Evolutionary conservation across 73 alveolate species (phyloP).

Genomic region (Durusdinium trenchii): DNA sequence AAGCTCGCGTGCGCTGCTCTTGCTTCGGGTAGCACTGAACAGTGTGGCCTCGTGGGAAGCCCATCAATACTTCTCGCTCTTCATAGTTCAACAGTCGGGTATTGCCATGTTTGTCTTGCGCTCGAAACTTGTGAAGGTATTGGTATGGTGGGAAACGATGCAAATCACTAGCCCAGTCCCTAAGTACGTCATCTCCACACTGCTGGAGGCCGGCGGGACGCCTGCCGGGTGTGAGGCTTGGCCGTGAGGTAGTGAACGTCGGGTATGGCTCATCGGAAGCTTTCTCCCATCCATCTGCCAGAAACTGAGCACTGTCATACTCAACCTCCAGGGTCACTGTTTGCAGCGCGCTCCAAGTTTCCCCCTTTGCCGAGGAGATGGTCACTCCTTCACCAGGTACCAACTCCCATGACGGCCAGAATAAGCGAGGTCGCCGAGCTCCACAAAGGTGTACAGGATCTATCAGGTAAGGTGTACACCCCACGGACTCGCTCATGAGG

Average conservation of each 20-base stretch:
- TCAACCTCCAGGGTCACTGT: neutral
- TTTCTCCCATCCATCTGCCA: neutral
- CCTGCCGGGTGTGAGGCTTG: neutral
- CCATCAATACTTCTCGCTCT: slow-evolving; percentile 44
- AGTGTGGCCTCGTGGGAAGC: neutral
- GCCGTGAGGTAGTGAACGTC: slow-evolving; percentile 5
- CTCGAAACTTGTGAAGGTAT: neutral
- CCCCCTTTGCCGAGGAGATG: neutral
- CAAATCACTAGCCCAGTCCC: neutral
- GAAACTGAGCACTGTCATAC: neutral
- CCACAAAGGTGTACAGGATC: neutral
- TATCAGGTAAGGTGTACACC: neutral
- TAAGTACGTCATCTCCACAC: neutral
- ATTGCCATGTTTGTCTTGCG: neutral
- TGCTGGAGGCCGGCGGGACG: neutral
- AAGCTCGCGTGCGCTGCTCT: neutral
- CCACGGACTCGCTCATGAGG: neutral
- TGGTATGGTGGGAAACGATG: slow-evolving; percentile 8
- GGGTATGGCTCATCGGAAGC: neutral
- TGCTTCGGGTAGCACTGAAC: neutral
- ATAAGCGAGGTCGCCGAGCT: neutral
- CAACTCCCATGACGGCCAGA: neutral
- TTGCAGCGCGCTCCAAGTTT: neutral
- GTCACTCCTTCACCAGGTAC: neutral
- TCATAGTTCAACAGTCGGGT: neutral